Percentiles rank a stretch among this genome's conserved stretches.
These are phyloP conservation scores for Trichopus zeylanicus DNA, from an alignment of 116 monocot species.

Conservation along the genomic window DNA sequence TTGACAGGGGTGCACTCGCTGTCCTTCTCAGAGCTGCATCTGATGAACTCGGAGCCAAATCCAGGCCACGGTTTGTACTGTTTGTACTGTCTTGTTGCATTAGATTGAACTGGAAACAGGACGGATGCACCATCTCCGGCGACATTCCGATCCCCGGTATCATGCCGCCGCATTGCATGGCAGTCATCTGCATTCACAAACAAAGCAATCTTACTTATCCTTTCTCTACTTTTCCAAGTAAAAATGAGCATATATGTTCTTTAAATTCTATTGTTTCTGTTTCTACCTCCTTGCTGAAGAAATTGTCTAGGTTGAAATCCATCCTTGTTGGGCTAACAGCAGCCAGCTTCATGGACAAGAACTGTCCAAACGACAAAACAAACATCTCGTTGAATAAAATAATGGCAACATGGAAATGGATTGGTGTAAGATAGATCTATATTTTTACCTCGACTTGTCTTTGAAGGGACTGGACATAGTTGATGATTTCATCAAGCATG, in stretches of 20 bases:
- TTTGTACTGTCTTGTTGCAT: slow-evolving; percentile 8
- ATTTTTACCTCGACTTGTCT: slow-evolving; percentile 72
- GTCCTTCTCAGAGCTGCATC: slow-evolving; percentile 5
- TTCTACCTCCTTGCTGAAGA: slow-evolving; percentile 30
- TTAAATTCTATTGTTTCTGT: no score
- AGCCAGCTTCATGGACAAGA: slow-evolving; percentile 59
- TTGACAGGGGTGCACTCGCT: slow-evolving; percentile 1
- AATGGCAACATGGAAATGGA: background rate
- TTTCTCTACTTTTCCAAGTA: background rate
- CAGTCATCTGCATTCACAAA: slow-evolving; percentile 23
- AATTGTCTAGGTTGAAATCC: slow-evolving; percentile 34
- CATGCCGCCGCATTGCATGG: slow-evolving; percentile 3
- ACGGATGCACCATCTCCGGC: slow-evolving; percentile 13
- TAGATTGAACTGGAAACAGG: slow-evolving; percentile 22
- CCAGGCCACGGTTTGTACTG: slow-evolving; percentile 11
- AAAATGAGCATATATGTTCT: no score
- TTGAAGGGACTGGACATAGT: slow-evolving; percentile 70
- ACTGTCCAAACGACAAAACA: slow-evolving; percentile 16
- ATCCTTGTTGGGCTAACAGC: slow-evolving; percentile 35
- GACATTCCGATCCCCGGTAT: slow-evolving; percentile 8
- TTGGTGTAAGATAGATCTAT: background rate
- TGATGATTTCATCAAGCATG: slow-evolving; percentile 73
- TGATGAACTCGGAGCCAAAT: slow-evolving; percentile 16
- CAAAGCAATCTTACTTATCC: no score
- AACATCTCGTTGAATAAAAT: no score